A percentile compares a stretch with the other conserved stretches of the same genome.
These are phyloP conservation scores for Yamagishiella unicocca DNA, from an alignment of 139 green algal species.

Conservation along the genomic window DNA sequence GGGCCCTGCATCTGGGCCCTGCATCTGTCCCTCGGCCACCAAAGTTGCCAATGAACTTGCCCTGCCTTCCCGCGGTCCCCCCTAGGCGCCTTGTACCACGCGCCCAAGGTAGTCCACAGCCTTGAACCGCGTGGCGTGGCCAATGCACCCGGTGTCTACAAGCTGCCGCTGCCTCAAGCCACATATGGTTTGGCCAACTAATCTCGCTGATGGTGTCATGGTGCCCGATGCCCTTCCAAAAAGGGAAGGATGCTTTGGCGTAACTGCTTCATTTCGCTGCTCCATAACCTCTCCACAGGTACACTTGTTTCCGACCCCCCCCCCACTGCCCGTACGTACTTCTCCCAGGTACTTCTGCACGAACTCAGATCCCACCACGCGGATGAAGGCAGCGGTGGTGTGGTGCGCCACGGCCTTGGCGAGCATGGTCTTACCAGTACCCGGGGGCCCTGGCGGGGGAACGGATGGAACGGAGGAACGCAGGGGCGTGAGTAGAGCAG, in stretches of 20 bases:
- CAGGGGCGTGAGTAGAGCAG: neutral
- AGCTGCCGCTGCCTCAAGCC: no score
- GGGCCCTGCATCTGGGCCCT: no score
- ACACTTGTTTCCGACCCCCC: neutral
- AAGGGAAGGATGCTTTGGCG: no score
- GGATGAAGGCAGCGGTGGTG: constrained; percentile 51
- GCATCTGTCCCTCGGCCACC: no score
- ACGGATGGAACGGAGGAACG: neutral
- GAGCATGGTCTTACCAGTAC: constrained; percentile 98
- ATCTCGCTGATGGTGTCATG: neutral
- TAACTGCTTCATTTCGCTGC: neutral
- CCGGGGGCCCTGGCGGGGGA: constrained; percentile 65
- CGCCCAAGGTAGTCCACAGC: no score
- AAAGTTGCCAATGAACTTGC: no score
- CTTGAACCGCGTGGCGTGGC: no score
- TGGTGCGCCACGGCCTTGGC: constrained; percentile 85
- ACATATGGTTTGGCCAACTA: no score
- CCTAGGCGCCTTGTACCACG: no score
- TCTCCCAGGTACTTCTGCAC: constrained; percentile 92
- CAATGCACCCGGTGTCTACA: no score
- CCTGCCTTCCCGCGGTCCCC: no score
- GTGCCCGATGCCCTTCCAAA: neutral
- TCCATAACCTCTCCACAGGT: neutral
- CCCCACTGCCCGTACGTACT: constrained; percentile 77
- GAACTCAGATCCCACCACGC: constrained; percentile 77